Conservation (phyloP, 768 basidiomycete species). For the Leccinum aurantiacum region DNA sequence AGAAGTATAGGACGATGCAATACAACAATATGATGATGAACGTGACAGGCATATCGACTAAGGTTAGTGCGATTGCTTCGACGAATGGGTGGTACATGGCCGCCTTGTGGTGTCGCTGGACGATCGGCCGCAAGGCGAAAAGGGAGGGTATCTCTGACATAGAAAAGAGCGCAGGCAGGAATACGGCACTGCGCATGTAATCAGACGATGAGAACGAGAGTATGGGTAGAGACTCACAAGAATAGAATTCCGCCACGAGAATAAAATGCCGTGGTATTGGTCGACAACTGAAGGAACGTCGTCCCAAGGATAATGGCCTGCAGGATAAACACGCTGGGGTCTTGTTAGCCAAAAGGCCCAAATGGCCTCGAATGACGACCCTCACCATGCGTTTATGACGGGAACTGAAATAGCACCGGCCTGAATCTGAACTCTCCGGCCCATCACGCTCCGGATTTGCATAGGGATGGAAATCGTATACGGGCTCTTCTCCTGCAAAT, state of each 20-base stretch:
- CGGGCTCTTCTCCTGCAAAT: conserved; percentile 42
- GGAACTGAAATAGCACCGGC: conserved; percentile 38
- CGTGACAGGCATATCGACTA: conserved; percentile 48
- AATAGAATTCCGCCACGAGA: conserved; percentile 83
- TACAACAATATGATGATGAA: conserved; percentile 37
- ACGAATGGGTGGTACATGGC: conserved; percentile 54
- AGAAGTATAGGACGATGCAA: conserved; percentile 53
- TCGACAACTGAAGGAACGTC: conserved; percentile 46
- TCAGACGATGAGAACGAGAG: not conserved
- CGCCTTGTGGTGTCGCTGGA: conserved; percentile 42
- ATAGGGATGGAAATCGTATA: conserved; percentile 50
- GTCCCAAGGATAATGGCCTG: conserved; percentile 37
- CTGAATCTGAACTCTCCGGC: conserved; percentile 47
- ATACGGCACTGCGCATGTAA: conserved; percentile 42
- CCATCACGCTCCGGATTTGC: conserved; percentile 49
- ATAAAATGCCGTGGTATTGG: conserved; percentile 35
- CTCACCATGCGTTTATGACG: conserved; percentile 30
- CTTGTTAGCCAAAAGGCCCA: not conserved
- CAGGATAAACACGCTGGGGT: conserved; percentile 39
- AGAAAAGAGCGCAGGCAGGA: conserved; percentile 56
- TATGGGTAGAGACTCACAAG: conserved; percentile 48
- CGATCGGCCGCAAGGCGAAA: conserved; percentile 45
- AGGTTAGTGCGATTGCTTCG: conserved; percentile 44
- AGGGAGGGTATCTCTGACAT: conserved; percentile 60
- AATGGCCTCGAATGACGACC: not conserved